These are phyloP conservation scores for Vaccinium darrowii DNA, from an alignment of 148 eudicot species.

Conservation along the genomic window DNA sequence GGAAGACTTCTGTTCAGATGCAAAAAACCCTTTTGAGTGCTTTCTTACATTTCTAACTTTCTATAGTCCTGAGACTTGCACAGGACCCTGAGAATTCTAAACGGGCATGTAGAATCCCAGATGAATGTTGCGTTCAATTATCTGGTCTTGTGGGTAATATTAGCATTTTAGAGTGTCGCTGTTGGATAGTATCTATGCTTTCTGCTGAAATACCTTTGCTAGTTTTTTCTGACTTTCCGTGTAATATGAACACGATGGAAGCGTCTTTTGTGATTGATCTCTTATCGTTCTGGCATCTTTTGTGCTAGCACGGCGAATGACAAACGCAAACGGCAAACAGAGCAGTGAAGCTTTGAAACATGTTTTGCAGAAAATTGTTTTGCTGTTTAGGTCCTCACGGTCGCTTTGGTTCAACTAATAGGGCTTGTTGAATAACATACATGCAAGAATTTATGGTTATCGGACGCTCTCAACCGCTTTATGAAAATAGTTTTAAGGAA, in stretches of 20 bases:
- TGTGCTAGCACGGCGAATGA: too few relatives aligned
- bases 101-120: not conserved
- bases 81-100: not conserved
- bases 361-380: too few relatives aligned
- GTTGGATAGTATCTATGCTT: slow-evolving; percentile 6
- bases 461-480: too few relatives aligned
- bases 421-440: too few relatives aligned
- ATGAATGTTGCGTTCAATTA: slow-evolving; percentile 4
- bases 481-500: too few relatives aligned
- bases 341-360: too few relatives aligned
- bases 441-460: too few relatives aligned
- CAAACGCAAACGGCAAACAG: too few relatives aligned
- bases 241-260: not conserved
- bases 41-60: slow-evolving; percentile 13
- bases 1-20: not conserved
- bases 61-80: not conserved
- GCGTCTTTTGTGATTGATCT: slow-evolving; percentile 2
- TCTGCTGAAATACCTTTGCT: not conserved
- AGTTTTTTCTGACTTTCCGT: too few relatives aligned
- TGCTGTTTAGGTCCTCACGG: too few relatives aligned
- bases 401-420: too few relatives aligned
- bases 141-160: slow-evolving; percentile 6
- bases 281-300: not conserved
- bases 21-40: not conserved
- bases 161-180: not conserved